A percentile compares a stretch with the other conserved stretches of the same genome.
Evolutionary conservation across 2,329 filamentous ascomycete species (phyloP).

Genomic region (Aspergillus tanneri): DNA sequence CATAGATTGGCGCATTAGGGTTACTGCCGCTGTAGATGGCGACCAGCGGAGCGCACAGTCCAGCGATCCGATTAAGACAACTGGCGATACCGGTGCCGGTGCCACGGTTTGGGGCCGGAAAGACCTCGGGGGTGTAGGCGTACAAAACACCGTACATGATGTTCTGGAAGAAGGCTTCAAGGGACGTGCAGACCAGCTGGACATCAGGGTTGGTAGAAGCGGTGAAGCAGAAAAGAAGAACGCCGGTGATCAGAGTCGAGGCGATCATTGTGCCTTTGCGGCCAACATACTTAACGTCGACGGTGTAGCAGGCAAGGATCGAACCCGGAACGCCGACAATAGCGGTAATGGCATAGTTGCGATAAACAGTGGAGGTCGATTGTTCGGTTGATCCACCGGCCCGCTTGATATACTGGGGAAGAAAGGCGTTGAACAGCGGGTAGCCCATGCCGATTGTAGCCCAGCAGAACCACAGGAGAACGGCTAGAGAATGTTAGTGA

Average conservation of each 20-base stretch:
- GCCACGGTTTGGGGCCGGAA: conserved; percentile 56
- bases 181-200: conserved; percentile 53
- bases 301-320: conserved; percentile 70
- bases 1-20: conserved; percentile 47
- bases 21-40: conserved; percentile 43
- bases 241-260: conserved; percentile 52
- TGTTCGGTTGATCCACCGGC: conserved; percentile 44
- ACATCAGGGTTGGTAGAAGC: conserved; percentile 48
- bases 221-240: conserved; percentile 58
- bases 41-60: conserved; percentile 47
- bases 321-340: conserved; percentile 75
- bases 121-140: conserved; percentile 60
- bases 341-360: conserved; percentile 79
- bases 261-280: conserved; percentile 58
- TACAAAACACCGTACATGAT: conserved; percentile 59
- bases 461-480: conserved; percentile 74
- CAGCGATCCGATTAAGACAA: conserved; percentile 47
- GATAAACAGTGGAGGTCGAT: conserved; percentile 56
- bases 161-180: conserved; percentile 58
- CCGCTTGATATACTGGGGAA: conserved; percentile 78
- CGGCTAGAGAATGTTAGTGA: conserved; percentile 40
- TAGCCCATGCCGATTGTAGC: conserved; percentile 81
- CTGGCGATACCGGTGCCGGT: conserved; percentile 53
- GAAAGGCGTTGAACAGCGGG: conserved; percentile 83
- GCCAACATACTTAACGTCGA: conserved; percentile 65